Conservation (phyloP, 176 grass and related monocot species). For the Canna indica region DNA sequence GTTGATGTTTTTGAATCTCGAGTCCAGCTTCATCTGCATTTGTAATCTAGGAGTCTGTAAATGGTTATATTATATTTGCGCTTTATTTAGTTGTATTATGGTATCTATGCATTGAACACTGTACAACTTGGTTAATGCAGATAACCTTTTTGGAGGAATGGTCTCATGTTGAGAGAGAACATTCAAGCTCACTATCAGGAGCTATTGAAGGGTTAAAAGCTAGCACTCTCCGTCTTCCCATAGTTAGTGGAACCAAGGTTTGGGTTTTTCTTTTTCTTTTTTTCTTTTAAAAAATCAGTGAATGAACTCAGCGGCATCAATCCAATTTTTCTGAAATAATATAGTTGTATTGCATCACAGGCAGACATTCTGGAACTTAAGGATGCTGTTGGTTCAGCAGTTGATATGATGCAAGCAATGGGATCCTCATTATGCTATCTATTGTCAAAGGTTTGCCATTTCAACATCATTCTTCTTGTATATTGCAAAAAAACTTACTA, state of each 20-base stretch:
- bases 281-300: conserved; percentile 5
- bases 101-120: background rate
- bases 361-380: conserved; percentile 68
- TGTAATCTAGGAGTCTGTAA: conserved; percentile 30
- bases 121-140: conserved; percentile 34
- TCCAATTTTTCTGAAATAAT: conserved; percentile 5
- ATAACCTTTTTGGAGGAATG: conserved; percentile 72
- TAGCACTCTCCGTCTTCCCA: conserved; percentile 85
- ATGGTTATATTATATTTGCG: conserved; percentile 30
- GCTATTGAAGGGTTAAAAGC: conserved; percentile 79
- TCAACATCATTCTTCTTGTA: conserved; percentile 5
- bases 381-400: conserved; percentile 62
- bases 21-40: too few species aligned
- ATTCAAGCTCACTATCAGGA: conserved; percentile 71
- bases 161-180: conserved; percentile 65
- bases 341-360: conserved; percentile 25
- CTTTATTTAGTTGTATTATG: background rate
- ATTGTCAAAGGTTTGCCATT: conserved; percentile 53
- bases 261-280: conserved; percentile 5
- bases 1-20: too few species aligned
- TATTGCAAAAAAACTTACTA: too few species aligned
- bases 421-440: conserved; percentile 63
- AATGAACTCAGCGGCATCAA: background rate
- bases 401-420: conserved; percentile 80
- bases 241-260: conserved; percentile 91